These are phyloP conservation scores for Ascochyta lentis DNA, from an alignment of 2,329 filamentous ascomycete species.

Conservation along the genomic window DNA sequence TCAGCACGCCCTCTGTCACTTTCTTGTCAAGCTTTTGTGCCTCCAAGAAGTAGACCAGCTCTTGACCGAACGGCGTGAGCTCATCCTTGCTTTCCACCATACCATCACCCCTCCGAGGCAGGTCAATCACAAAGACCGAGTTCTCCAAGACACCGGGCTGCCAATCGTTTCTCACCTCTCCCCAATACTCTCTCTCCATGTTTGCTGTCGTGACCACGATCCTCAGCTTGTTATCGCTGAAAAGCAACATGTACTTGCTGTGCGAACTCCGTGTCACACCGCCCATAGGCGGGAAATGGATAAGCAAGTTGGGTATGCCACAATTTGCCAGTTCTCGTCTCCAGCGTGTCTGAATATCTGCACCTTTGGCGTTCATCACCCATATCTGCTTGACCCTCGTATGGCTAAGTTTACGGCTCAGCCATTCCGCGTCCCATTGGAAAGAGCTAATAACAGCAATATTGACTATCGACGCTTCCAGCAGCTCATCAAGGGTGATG, in stretches of 20 bases:
- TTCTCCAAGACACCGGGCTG: slow-evolving; percentile 46
- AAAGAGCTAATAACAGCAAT: slow-evolving; percentile 86
- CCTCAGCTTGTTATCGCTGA: slow-evolving; percentile 74
- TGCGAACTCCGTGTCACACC: slow-evolving; percentile 79
- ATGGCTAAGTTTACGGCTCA: slow-evolving; percentile 71
- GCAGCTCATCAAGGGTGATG: slow-evolving; percentile 85
- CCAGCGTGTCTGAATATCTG: slow-evolving; percentile 41
- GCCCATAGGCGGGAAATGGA: slow-evolving; percentile 84
- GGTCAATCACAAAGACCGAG: slow-evolving; percentile 88
- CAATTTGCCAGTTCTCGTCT: slow-evolving; percentile 37
- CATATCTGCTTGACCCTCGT: slow-evolving; percentile 58
- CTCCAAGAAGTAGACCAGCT: slow-evolving; percentile 73
- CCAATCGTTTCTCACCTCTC: slow-evolving; percentile 67
- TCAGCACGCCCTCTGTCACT: slow-evolving; percentile 71
- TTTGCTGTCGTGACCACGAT: slow-evolving; percentile 90
- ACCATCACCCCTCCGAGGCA: slow-evolving; percentile 65
- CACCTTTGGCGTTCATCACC: slow-evolving; percentile 66
- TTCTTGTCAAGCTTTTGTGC: slow-evolving; percentile 70
- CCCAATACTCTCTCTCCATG: slow-evolving; percentile 86
- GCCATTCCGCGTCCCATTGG: slow-evolving; percentile 83
- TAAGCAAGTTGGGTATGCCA: slow-evolving; percentile 61
- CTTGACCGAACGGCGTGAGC: slow-evolving; percentile 68
- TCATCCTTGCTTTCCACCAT: slow-evolving; percentile 34
- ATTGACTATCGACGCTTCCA: slow-evolving; percentile 74
- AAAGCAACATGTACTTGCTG: slow-evolving; percentile 91